A percentile compares a stretch with the other conserved stretches of the same genome.
Evolutionary conservation across 257 asterid genomes (phyloP).

Genomic region (Plantago elongata): DNA sequence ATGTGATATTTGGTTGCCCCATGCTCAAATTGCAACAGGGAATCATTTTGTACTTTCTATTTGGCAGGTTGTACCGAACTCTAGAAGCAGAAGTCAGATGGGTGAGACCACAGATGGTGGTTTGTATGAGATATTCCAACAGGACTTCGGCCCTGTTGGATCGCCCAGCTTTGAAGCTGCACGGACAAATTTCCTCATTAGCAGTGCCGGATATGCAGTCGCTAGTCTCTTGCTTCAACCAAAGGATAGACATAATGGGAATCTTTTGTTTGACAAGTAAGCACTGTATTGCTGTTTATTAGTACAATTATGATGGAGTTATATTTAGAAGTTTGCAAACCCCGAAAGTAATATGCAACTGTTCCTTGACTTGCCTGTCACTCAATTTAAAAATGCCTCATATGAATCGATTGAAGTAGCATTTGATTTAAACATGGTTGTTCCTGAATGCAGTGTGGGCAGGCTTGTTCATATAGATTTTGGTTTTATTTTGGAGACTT

Average conservation of each 20-base stretch:
- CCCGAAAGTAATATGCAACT: no score
- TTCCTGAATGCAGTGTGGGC: slow-evolving; percentile 58
- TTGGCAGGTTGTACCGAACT: slow-evolving; percentile 87
- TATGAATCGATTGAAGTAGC: not conserved
- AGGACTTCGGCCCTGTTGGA: slow-evolving; percentile 98
- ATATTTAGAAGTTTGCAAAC: no score
- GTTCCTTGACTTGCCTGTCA: not conserved
- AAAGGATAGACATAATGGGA: slow-evolving; percentile 98
- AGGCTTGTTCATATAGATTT: slow-evolving; percentile 99
- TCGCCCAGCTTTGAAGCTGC: slow-evolving; percentile 95
- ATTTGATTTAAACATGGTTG: slow-evolving; percentile 14
- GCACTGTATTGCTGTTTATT: slow-evolving; percentile 14
- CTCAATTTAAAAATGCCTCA: not conserved
- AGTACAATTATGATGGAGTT: no score
- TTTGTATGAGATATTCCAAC: slow-evolving; percentile 92
- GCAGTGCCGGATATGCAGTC: slow-evolving; percentile 99
- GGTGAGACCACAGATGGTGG: slow-evolving; percentile 99
- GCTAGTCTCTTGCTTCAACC: slow-evolving; percentile 99
- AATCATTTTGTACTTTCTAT: slow-evolving; percentile 10
- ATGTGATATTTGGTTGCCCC: not conserved
- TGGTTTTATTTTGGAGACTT: slow-evolving; percentile 94
- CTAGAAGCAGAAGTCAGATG: slow-evolving; percentile 99
- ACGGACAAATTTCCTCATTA: slow-evolving; percentile 87
- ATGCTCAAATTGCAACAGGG: slow-evolving; percentile 6
- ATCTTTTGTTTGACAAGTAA: slow-evolving; percentile 94